These are phyloP conservation scores for Pelargonium nanum DNA, from an alignment of 345 rosid genomes.

Conservation along the genomic window DNA sequence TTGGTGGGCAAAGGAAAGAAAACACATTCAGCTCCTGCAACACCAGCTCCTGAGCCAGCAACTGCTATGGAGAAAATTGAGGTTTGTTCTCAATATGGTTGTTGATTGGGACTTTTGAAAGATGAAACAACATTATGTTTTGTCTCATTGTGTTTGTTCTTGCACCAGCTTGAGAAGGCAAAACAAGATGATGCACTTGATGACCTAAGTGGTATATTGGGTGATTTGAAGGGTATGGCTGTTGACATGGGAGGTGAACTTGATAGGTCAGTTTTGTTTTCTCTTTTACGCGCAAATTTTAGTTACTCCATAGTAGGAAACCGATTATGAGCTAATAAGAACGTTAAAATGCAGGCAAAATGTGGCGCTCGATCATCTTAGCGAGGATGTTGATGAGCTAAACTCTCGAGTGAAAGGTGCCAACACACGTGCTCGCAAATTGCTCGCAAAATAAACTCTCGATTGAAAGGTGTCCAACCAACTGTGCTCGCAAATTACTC, in stretches of 20 bases:
- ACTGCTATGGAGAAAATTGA: constrained; percentile 66
- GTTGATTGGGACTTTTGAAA: not conserved
- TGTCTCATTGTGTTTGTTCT: not conserved
- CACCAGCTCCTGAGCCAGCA: constrained; percentile 41
- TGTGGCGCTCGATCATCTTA: constrained; percentile 68
- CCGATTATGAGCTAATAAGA: not conserved
- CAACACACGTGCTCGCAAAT: constrained; percentile 67
- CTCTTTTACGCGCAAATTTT: too few species aligned
- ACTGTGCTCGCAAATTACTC: too few species aligned
- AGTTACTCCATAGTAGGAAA: too few species aligned
- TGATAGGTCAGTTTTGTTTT: constrained; percentile 41
- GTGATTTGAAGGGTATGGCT: constrained; percentile 92
- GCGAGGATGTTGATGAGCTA: constrained; percentile 68
- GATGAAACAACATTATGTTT: not conserved
- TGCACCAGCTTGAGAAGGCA: constrained; percentile 53
- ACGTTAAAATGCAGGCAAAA: constrained; percentile 60
- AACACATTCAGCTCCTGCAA: constrained; percentile 26
- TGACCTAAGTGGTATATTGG: constrained; percentile 65
- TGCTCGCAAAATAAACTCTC: constrained; percentile 66
- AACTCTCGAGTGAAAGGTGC: constrained; percentile 77
- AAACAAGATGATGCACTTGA: constrained; percentile 84
- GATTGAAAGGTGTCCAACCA: too few species aligned
- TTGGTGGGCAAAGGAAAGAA: constrained; percentile 37
- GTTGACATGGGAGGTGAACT: constrained; percentile 85
- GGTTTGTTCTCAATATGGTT: constrained; percentile 30